Percentiles rank a stretch among this genome's conserved stretches.
These are phyloP conservation scores for Dionaea muscipula DNA, from an alignment of 179 eudicot species.

Conservation along the genomic window DNA sequence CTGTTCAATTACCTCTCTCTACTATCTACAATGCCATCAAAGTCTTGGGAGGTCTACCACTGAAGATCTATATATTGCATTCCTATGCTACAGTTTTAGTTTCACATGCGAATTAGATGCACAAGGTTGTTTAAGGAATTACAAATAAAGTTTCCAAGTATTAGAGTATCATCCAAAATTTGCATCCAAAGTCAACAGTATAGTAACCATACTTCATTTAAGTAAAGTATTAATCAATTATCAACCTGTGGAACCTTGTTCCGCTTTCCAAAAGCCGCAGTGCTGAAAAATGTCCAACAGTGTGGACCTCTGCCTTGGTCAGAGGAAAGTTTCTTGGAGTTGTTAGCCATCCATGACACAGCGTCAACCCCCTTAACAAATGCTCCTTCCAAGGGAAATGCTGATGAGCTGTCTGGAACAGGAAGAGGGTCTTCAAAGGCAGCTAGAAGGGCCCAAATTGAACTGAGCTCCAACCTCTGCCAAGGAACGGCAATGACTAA, in stretches of 20 bases:
- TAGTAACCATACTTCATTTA: neutral
- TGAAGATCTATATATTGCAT: neutral
- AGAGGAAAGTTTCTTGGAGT: constrained; percentile 44
- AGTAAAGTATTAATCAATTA: constrained; percentile 6
- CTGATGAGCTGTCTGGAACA: constrained; percentile 22
- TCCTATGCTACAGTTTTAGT: too few species aligned
- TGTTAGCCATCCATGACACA: constrained; percentile 92
- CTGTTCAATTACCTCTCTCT: too few species aligned
- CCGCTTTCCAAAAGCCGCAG: constrained; percentile 64
- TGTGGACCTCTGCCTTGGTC: constrained; percentile 39
- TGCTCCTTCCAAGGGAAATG: constrained; percentile 74
- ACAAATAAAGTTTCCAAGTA: too few species aligned
- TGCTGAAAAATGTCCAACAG: constrained; percentile 92
- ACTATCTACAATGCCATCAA: too few species aligned
- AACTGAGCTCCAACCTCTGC: constrained; percentile 75
- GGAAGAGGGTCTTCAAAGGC: constrained; percentile 95
- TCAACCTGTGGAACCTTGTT: constrained; percentile 95
- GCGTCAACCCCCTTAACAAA: constrained; percentile 81
- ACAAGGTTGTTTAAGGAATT: too few species aligned
- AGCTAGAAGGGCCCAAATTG: constrained; percentile 95
- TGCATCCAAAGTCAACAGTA: neutral
- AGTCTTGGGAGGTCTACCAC: too few species aligned
- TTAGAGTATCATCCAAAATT: too few species aligned
- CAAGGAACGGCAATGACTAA: constrained; percentile 7
- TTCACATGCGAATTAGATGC: too few species aligned